Conservation (phyloP, 2,329 filamentous ascomycete genomes). For the Cytospora chrysosperma region DNA sequence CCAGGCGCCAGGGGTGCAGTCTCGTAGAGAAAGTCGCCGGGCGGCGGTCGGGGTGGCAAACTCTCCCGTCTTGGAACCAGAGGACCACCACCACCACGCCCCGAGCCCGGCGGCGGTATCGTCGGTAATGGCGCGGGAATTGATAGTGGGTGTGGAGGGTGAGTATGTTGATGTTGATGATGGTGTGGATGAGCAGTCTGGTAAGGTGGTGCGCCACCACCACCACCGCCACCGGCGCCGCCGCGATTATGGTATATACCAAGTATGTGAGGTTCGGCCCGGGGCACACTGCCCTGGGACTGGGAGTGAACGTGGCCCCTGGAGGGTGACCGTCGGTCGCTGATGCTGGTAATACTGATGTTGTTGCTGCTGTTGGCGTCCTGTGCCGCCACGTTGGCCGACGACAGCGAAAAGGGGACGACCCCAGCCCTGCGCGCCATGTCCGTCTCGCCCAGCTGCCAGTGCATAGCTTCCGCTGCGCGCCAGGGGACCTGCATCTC, state of each 20-base stretch:
- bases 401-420: slow-evolving; percentile 74
- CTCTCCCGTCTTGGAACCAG: slow-evolving; percentile 44
- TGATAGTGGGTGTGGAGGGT: slow-evolving; percentile 22
- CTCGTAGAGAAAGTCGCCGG: slow-evolving; percentile 35
- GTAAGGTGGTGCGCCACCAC: slow-evolving; percentile 6
- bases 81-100: slow-evolving; percentile 33
- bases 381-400: slow-evolving; percentile 40
- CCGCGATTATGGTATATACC: slow-evolving; percentile 12
- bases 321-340: slow-evolving; percentile 14
- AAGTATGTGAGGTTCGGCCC: slow-evolving; percentile 30
- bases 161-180: slow-evolving; percentile 15
- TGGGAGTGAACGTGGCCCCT: slow-evolving; percentile 44
- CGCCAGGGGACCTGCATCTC: slow-evolving; percentile 96
- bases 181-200: not conserved
- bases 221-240: not conserved
- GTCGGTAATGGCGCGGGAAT: slow-evolving; percentile 26
- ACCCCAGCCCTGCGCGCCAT: slow-evolving; percentile 93
- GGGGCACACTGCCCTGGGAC: slow-evolving; percentile 46
- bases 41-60: slow-evolving; percentile 37
- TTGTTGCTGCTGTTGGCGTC: slow-evolving; percentile 33
- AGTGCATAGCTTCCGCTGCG: slow-evolving; percentile 96
- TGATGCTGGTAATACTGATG: slow-evolving; percentile 34
- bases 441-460: slow-evolving; percentile 89
- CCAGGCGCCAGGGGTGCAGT: slow-evolving; percentile 31
- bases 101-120: slow-evolving; percentile 31